phyloP scores from a whole-genome alignment of 805 yeast genomes.

The Kodamaea laetipori region DNA sequence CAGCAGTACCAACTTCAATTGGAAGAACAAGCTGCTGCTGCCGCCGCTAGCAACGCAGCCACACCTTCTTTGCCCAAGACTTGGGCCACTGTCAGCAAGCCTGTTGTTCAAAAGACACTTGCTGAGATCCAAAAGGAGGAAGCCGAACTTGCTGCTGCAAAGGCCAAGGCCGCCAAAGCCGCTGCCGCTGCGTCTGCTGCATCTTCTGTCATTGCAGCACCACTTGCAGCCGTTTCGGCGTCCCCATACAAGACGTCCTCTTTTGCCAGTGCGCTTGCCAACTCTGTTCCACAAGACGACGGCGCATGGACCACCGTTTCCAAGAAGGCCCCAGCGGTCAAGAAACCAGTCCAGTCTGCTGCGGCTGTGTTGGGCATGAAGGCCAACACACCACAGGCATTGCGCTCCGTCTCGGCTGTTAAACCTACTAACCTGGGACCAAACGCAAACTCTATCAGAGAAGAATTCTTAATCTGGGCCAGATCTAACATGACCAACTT shows the following conservation, averaged over 20 bases:
- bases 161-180: constrained; percentile 22
- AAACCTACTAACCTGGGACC: constrained; percentile 22
- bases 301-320: constrained; percentile 46
- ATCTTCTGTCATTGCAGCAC: constrained; percentile 13
- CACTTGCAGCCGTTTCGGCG: too few relatives aligned
- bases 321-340: constrained; percentile 37
- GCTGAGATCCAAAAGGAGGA: constrained; percentile 67
- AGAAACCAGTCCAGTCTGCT: constrained; percentile 23
- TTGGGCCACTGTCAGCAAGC: constrained; percentile 40
- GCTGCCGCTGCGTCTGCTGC: constrained; percentile 6
- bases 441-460: constrained; percentile 33
- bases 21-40: constrained; percentile 24
- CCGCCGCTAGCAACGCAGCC: constrained; percentile 26
- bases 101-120: constrained; percentile 49
- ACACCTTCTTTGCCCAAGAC: constrained; percentile 39
- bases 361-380: constrained; percentile 23
- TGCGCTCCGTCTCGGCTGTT: constrained; percentile 39
- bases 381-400: constrained; percentile 35
- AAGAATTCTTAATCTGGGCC: constrained; percentile 74
- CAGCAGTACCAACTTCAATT: constrained; percentile 21
- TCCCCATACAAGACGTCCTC: constrained; percentile 22
- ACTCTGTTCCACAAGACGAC: constrained; percentile 28
- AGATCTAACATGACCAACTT: constrained; percentile 64
- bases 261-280: constrained; percentile 38
- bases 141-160: constrained; percentile 41